These are phyloP conservation scores for Exserohilum turcica DNA, from an alignment of 2,329 filamentous ascomycete genomes.

Conservation along the genomic window DNA sequence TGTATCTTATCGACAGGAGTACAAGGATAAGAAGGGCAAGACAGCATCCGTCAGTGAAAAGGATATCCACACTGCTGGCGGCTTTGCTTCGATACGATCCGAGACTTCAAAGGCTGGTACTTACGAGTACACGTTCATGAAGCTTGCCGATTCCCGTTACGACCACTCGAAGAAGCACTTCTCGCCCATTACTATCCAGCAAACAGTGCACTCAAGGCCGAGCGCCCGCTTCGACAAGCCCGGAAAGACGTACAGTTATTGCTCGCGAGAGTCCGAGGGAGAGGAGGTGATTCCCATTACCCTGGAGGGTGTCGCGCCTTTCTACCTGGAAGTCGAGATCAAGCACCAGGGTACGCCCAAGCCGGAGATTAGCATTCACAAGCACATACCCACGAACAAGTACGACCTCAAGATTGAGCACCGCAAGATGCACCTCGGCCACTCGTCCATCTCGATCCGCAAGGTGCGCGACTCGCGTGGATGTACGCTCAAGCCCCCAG, in stretches of 20 bases:
- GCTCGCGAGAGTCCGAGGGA: constrained; percentile 78
- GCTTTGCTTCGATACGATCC: constrained; percentile 78
- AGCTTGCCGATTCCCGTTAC: constrained; percentile 85
- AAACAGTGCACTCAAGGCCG: constrained; percentile 83
- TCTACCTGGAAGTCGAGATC: constrained; percentile 88
- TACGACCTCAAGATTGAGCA: constrained; percentile 86
- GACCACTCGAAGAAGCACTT: constrained; percentile 71
- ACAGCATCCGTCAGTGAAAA: constrained; percentile 65
- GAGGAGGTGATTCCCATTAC: constrained; percentile 89
- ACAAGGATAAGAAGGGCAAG: constrained; percentile 68
- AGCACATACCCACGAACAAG: constrained; percentile 74
- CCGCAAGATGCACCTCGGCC: constrained; percentile 82
- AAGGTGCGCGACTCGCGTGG: constrained; percentile 86
- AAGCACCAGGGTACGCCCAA: constrained; percentile 83
- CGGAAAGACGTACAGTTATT: constrained; percentile 94
- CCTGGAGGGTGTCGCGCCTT: constrained; percentile 82
- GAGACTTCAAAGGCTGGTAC: constrained; percentile 82
- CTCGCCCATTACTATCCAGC: constrained; percentile 71
- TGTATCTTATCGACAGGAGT: constrained; percentile 78
- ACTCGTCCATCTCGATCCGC: constrained; percentile 85
- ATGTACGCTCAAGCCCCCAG: constrained; percentile 74
- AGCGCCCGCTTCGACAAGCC: constrained; percentile 81
- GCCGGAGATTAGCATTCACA: constrained; percentile 80
- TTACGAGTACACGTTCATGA: constrained; percentile 84
- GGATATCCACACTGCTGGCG: constrained; percentile 75